Conservation (phyloP, 768 basidiomycete species). For the Xerocomellus intermedius region DNA sequence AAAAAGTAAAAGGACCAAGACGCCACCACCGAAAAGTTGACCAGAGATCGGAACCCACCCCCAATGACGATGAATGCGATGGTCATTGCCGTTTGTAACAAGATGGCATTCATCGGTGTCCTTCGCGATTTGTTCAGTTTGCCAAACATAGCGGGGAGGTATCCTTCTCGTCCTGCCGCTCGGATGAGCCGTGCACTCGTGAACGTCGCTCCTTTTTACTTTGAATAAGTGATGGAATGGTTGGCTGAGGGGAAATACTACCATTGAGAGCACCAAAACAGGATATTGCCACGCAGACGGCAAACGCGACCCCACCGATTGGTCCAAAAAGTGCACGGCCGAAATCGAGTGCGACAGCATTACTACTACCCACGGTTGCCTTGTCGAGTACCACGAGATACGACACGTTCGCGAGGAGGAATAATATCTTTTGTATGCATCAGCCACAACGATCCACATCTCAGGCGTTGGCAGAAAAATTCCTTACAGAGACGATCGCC, state of each 20-base stretch:
- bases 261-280: conserved; percentile 96
- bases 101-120: conserved; percentile 87
- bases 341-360: conserved; percentile 90
- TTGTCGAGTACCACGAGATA: conserved; percentile 94
- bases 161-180: conserved; percentile 85
- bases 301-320: conserved; percentile 83
- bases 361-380: conserved; percentile 69
- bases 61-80: conserved; percentile 79
- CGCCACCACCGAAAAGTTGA: conserved; percentile 88
- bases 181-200: conserved; percentile 84
- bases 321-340: conserved; percentile 84
- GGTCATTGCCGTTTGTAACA: conserved; percentile 74
- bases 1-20: conserved; percentile 88
- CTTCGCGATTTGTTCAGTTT: conserved; percentile 67
- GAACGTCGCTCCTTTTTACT: conserved; percentile 57
- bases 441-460: conserved; percentile 1
- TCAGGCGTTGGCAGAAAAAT: not conserved
- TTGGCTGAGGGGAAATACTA: conserved; percentile 24
- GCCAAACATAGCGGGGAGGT: conserved; percentile 82
- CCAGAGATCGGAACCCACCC: conserved; percentile 83
- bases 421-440: conserved; percentile 52
- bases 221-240: conserved; percentile 4
- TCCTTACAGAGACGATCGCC: conserved; percentile 68
- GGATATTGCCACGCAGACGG: conserved; percentile 88
- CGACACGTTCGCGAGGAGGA: conserved; percentile 78